Evolutionary conservation across 2,329 filamentous ascomycete genomes (phyloP), one percentile per base, ranked within the genome.

Genomic region (Microdochium bolleyi): DNA sequence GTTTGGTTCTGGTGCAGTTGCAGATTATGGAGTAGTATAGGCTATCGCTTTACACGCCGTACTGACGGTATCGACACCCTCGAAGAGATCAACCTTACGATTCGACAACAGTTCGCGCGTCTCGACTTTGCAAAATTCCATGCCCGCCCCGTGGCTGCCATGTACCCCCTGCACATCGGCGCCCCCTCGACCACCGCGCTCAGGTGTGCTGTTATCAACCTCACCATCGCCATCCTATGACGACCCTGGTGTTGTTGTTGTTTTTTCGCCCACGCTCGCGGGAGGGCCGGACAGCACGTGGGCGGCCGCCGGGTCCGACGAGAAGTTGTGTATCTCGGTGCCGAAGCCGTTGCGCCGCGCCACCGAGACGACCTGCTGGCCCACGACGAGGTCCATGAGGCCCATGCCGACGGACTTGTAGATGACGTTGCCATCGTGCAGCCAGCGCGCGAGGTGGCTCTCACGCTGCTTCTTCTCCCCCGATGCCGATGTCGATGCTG

Each of bases 321-420:
- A 83, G 59, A 84, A 84, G 2, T 72, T 74, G 24, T 75, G 68
- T 24, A 86, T 67, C 8, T 69, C 68, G 9, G 71, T 78, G 7
- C 83, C 83, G 11, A 85, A 64, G 0, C 73, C 71, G 64, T 75
- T 83, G 51, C 75, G 69, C 44, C 71, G 71, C 1, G 84, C 83
- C 56, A 84, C 64, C 54, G 74, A 68, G 19, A 87, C 64, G 49
- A 87, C 56, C 52, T 83, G 77, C 59, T 74, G 73, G 14, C 83
- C 84, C 1, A 85, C 78, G 1, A 80, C 76, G 22, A 87, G 65
- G 60, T 87, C 84, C 83, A 87, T 86, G 50, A 86, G 63, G 0
- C 83, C 84, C 49, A 87, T 65, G 0, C 84, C 84, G 0, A 87
- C 84, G 55, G 80, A 82, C 72, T 87, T 87, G 63, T 86, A 87